These are phyloP conservation scores for Poa annua DNA, from an alignment of 176 grass and related monocot genomes.

Conservation along the genomic window DNA sequence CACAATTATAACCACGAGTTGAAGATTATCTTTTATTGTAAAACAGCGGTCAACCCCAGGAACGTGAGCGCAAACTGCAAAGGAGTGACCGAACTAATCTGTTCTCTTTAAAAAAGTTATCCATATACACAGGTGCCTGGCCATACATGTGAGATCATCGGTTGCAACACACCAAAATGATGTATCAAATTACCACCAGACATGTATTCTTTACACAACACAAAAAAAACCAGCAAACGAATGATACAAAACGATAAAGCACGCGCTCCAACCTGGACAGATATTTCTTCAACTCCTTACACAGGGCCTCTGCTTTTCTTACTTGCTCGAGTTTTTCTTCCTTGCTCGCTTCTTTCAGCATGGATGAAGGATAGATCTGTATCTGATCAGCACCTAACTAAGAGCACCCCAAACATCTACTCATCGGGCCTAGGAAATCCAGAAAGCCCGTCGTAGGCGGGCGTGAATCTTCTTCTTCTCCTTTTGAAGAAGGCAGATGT, in stretches of 20 bases:
- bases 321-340: not conserved
- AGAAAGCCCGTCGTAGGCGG: slow-evolving; percentile 25
- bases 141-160: not conserved
- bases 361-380: not conserved
- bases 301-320: not conserved
- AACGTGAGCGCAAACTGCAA: not conserved
- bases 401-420: slow-evolving; percentile 62
- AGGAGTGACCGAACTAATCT: not conserved
- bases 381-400: slow-evolving; percentile 38
- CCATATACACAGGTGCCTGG: slow-evolving; percentile 42
- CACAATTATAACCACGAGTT: no score
- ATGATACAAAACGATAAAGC: not conserved
- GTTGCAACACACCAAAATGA: slow-evolving; percentile 38
- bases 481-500: slow-evolving; percentile 59
- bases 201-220: slow-evolving; percentile 26
- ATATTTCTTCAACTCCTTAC: not conserved
- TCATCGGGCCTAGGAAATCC: slow-evolving; percentile 39
- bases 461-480: not conserved
- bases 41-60: no score
- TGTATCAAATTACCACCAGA: not conserved
- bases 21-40: no score
- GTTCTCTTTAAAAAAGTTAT: not conserved
- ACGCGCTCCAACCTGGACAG: not conserved
- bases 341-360: not conserved
- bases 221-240: not conserved